A percentile compares a stretch with the other conserved stretches of the same genome.
These are phyloP conservation scores for Hortiboletus rubellus DNA, from an alignment of 1,284 basidiomycete species.

Conservation along the genomic window DNA sequence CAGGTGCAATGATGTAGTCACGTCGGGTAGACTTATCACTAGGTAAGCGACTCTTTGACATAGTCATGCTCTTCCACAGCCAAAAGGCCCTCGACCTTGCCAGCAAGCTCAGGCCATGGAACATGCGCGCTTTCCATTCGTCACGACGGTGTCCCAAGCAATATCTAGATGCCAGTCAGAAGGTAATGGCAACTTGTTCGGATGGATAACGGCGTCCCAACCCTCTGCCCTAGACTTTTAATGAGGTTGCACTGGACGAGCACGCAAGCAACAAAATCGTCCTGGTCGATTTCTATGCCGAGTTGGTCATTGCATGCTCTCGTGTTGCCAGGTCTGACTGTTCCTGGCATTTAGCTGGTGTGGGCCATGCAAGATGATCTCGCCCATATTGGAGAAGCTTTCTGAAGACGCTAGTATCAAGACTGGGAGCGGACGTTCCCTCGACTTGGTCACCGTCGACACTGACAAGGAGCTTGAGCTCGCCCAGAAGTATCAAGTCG, in stretches of 20 bases:
- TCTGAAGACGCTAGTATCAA: slow-evolving; percentile 44
- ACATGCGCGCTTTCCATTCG: slow-evolving; percentile 22
- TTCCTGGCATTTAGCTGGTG: slow-evolving; percentile 59
- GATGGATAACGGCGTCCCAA: background rate
- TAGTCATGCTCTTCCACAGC: slow-evolving; percentile 18
- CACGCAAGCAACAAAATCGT: slow-evolving; percentile 51
- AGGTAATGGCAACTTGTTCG: slow-evolving; percentile 26
- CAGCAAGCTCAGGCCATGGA: slow-evolving; percentile 7
- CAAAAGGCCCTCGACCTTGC: slow-evolving; percentile 8
- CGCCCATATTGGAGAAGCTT: slow-evolving; percentile 61
- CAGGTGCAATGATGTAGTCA: background rate
- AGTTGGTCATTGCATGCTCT: slow-evolving; percentile 46
- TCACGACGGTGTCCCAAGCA: slow-evolving; percentile 33
- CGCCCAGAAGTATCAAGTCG: slow-evolving; percentile 49
- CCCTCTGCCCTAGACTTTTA: slow-evolving; percentile 47
- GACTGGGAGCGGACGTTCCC: slow-evolving; percentile 52
- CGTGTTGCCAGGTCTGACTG: slow-evolving; percentile 3
- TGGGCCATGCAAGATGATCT: slow-evolving; percentile 65
- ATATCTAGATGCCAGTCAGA: slow-evolving; percentile 35
- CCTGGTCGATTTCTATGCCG: slow-evolving; percentile 75
- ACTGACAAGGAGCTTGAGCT: slow-evolving; percentile 57
- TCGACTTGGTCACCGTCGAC: slow-evolving; percentile 72
- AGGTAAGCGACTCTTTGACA: background rate
- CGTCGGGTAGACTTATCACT: background rate
- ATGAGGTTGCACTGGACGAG: slow-evolving; percentile 40